phyloP scores from a whole-genome alignment of 768 basidiomycete genomes.

The Daedaleopsis sinensis region DNA sequence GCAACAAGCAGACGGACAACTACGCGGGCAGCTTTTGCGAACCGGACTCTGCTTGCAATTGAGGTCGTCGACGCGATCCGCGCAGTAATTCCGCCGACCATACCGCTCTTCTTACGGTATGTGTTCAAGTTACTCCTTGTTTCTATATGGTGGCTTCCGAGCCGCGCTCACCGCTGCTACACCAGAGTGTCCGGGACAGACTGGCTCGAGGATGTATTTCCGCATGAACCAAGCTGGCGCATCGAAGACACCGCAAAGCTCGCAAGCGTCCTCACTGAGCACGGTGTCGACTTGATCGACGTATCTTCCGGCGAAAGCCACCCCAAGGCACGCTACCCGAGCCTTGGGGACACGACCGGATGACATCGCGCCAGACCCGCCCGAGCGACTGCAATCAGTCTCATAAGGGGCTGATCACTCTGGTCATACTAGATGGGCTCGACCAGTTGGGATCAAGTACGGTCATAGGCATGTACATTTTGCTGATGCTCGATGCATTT shows the following conservation, averaged over 20 bases:
- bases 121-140: slow-evolving; percentile 25
- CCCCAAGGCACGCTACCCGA: slow-evolving; percentile 47
- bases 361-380: no score
- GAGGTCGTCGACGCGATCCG: slow-evolving; percentile 45
- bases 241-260: slow-evolving; percentile 67
- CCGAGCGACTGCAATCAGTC: no score
- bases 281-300: slow-evolving; percentile 77
- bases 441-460: no score
- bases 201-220: slow-evolving; percentile 62
- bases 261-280: slow-evolving; percentile 57
- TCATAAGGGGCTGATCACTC: no score
- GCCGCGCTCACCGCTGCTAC: slow-evolving; percentile 25
- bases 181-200: slow-evolving; percentile 69
- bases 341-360: not conserved
- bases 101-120: slow-evolving; percentile 78
- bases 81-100: slow-evolving; percentile 53
- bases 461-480: no score
- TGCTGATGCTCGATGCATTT: no score
- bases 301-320: slow-evolving; percentile 66
- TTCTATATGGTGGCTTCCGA: slow-evolving; percentile 26
- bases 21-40: slow-evolving; percentile 52
- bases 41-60: slow-evolving; percentile 44
- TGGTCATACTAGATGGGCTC: no score
- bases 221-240: slow-evolving; percentile 66
- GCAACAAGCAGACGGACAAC: slow-evolving; percentile 46